phyloP scores from a whole-genome alignment of 345 rosid species.

The Cochlearia excelsa region DNA sequence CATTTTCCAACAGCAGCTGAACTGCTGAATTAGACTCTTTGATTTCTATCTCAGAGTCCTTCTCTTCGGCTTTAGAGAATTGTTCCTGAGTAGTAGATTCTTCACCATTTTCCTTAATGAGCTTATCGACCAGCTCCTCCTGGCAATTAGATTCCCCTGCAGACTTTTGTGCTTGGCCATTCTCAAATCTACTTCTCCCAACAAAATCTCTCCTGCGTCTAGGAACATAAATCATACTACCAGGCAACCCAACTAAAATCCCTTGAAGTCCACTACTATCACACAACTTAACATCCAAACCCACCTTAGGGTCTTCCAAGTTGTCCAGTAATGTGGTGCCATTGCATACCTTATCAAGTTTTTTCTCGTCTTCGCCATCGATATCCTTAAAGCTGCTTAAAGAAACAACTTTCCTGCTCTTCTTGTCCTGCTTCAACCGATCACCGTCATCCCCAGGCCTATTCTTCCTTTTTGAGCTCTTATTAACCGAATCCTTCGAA shows the following conservation, averaged over 20 bases:
- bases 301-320: conserved; percentile 42
- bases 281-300: conserved; percentile 40
- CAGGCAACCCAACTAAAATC: conserved; percentile 51
- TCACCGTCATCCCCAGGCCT: conserved; percentile 40
- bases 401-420: conserved; percentile 59
- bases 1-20: conserved; percentile 45
- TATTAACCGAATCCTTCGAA: conserved; percentile 44
- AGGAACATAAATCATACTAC: conserved; percentile 54
- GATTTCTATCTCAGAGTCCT: conserved; percentile 35
- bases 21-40: conserved; percentile 39
- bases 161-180: conserved; percentile 39
- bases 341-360: conserved; percentile 50
- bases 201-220: conserved; percentile 79
- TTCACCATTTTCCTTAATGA: conserved; percentile 38
- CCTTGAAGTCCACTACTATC: conserved; percentile 43
- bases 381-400: conserved; percentile 50
- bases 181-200: conserved; percentile 68
- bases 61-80: conserved; percentile 39
- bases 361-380: conserved; percentile 42
- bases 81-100: conserved; percentile 38
- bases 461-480: conserved; percentile 61
- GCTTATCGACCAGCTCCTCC: conserved; percentile 38
- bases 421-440: conserved; percentile 51
- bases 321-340: conserved; percentile 39
- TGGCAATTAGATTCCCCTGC: conserved; percentile 38